These are phyloP conservation scores for Dunaliella sp. DNA, from an alignment of 139 green algal species.

Conservation along the genomic window DNA sequence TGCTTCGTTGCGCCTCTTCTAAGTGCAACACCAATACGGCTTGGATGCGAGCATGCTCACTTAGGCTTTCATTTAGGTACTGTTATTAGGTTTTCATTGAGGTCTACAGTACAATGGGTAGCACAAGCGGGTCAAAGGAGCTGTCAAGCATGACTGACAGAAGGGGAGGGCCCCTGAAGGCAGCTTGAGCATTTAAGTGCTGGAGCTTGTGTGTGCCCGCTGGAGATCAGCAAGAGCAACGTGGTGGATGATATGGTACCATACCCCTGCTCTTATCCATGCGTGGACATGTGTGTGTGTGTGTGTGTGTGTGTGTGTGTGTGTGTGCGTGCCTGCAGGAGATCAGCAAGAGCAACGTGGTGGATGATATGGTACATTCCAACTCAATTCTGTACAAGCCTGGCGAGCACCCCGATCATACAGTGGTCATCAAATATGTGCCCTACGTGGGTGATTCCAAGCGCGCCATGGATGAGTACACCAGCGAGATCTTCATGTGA, in stretches of 20 bases:
- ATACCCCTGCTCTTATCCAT: too few relatives aligned
- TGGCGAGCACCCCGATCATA: conserved; percentile 97
- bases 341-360: conserved; percentile 98
- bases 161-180: too few relatives aligned
- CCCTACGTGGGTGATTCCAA: conserved; percentile 97
- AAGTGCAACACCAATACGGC: too few relatives aligned
- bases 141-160: too few relatives aligned
- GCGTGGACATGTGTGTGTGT: background rate
- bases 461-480: conserved; percentile 99
- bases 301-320: conserved; percentile 27
- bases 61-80: too few relatives aligned
- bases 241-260: conserved; percentile 99
- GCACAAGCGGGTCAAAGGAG: too few relatives aligned
- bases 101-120: too few relatives aligned
- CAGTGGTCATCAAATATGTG: conserved; percentile 99
- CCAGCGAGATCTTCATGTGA: conserved; percentile 88
- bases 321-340: conserved; percentile 68
- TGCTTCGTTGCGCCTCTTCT: too few relatives aligned
- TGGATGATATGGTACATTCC: conserved; percentile 97
- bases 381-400: conserved; percentile 92
- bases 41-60: too few relatives aligned
- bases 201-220: conserved; percentile 43
- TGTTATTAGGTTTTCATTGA: too few relatives aligned
- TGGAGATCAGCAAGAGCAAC: conserved; percentile 98
- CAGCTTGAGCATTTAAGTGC: background rate